A percentile compares a stretch with the other conserved stretches of the same genome.
Conservation (phyloP, 2,329 filamentous ascomycete species). For the Sporothrix inflata region DNA sequence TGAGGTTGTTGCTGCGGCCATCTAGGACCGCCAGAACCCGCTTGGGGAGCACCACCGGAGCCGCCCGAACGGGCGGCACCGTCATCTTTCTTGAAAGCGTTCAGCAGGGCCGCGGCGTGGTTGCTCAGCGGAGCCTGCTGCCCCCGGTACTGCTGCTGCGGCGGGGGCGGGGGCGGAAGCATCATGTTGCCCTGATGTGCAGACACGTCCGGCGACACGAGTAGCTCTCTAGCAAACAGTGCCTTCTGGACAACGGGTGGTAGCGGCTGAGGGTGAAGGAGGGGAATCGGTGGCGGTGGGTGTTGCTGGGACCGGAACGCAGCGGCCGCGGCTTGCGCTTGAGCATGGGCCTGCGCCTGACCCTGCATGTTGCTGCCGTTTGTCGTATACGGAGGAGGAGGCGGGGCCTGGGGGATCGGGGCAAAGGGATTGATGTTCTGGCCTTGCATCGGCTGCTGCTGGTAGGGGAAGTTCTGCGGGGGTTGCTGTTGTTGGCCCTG, state of each 20-base stretch:
- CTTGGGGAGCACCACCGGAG: not conserved
- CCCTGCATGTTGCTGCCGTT: conserved; percentile 12
- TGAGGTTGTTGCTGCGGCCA: conserved; percentile 22
- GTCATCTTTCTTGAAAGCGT: conserved; percentile 44
- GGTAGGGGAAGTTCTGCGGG: not conserved
- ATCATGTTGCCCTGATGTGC: conserved; percentile 9
- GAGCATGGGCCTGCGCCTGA: conserved; percentile 12
- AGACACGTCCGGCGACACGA: conserved; percentile 43
- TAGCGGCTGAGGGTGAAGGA: conserved; percentile 54
- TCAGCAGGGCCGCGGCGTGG: conserved; percentile 46
- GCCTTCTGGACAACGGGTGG: conserved; percentile 61
- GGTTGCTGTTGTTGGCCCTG: conserved; percentile 10
- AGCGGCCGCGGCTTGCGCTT: conserved; percentile 1
- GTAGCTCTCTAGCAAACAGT: conserved; percentile 50
- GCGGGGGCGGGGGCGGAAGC: conserved; percentile 34
- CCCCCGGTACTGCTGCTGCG: conserved; percentile 29
- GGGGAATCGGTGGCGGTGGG: conserved; percentile 37
- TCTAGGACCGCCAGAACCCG: not conserved
- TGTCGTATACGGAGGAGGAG: conserved; percentile 17
- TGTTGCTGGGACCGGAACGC: conserved; percentile 12
- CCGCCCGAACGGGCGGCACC: not conserved
- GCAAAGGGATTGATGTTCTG: conserved; percentile 25
- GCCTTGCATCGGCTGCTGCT: not conserved
- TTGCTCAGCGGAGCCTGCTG: conserved; percentile 39
- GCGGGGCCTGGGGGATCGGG: not conserved